Percentiles rank a stretch among this genome's conserved stretches.
phyloP scores from a whole-genome alignment of 306 rosid genomes.

The Cicer bijugum region DNA sequence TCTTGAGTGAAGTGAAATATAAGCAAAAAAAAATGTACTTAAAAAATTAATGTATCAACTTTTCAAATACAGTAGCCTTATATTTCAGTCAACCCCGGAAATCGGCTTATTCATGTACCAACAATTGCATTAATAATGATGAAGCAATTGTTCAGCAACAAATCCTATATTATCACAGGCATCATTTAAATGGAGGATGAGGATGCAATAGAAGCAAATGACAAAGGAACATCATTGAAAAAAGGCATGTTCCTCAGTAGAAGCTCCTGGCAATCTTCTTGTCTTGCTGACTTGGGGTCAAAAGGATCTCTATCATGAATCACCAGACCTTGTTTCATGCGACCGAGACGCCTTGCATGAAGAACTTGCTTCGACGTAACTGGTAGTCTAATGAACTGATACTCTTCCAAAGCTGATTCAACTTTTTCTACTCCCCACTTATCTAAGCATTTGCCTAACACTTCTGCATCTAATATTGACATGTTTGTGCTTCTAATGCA shows the following conservation, averaged over 20 bases:
- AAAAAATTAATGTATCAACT: too few species aligned
- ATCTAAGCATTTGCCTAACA: slow-evolving; percentile 76
- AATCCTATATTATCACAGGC: neutral
- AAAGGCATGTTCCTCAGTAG: slow-evolving; percentile 66
- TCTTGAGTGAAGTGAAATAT: too few species aligned
- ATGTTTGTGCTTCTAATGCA: slow-evolving; percentile 84
- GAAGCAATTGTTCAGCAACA: neutral
- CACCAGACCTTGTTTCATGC: slow-evolving; percentile 69
- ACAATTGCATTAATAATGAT: neutral
- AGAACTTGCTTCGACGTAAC: slow-evolving; percentile 66
- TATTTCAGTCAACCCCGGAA: too few species aligned
- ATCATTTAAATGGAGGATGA: slow-evolving; percentile 24
- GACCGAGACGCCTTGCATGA: slow-evolving; percentile 72
- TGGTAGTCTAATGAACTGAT: slow-evolving; percentile 65
- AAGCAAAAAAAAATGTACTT: too few species aligned
- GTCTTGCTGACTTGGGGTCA: slow-evolving; percentile 53
- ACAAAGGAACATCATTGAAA: slow-evolving; percentile 59
- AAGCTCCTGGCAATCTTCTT: slow-evolving; percentile 70
- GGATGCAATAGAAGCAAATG: slow-evolving; percentile 30
- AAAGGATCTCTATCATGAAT: slow-evolving; percentile 56
- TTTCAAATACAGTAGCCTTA: too few species aligned
- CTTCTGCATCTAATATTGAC: slow-evolving; percentile 87
- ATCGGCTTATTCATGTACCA: neutral
- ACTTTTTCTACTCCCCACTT: slow-evolving; percentile 69
- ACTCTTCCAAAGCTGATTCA: slow-evolving; percentile 68